A percentile compares a stretch with the other conserved stretches of the same genome.
phyloP scores from a whole-genome alignment of 768 basidiomycete species.

The Russula vinacea region DNA sequence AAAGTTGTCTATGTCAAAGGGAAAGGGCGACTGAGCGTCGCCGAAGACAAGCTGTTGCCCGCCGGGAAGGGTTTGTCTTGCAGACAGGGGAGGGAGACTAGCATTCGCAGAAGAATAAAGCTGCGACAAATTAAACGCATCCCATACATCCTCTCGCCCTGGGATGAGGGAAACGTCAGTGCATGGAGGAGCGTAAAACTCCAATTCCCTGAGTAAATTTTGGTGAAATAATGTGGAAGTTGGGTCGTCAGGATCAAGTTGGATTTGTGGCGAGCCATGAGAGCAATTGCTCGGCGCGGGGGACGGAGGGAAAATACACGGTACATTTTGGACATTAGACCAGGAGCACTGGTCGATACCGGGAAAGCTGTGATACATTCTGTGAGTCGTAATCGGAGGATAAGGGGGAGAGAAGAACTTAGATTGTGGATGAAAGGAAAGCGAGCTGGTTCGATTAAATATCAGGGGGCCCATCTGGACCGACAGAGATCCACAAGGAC shows the following conservation, averaged over 20 bases:
- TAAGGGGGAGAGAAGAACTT: neutral
- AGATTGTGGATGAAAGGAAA: slow-evolving; percentile 21
- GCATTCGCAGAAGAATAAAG: slow-evolving; percentile 11
- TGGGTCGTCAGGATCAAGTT: neutral
- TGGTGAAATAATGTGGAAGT: neutral
- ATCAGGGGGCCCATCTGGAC: slow-evolving; percentile 10
- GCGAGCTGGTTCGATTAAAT: slow-evolving; percentile 9
- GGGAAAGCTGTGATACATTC: neutral
- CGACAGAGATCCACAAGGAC: slow-evolving; percentile 19
- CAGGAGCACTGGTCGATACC: slow-evolving; percentile 6
- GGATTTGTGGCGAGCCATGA: slow-evolving; percentile 1
- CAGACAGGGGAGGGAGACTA: neutral
- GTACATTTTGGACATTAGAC: neutral
- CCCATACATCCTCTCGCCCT: neutral
- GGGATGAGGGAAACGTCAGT: neutral
- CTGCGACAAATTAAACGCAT: slow-evolving; percentile 16
- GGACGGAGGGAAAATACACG: slow-evolving; percentile 4
- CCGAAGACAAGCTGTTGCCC: slow-evolving; percentile 11
- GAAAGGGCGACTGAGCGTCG: slow-evolving; percentile 6
- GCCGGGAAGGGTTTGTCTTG: neutral
- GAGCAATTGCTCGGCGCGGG: neutral
- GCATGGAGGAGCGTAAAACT: neutral
- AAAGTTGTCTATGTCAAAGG: neutral
- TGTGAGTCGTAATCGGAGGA: neutral
- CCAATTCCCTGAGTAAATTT: neutral